A percentile compares a stretch with the other conserved stretches of the same genome.
Evolutionary conservation across 2,329 filamentous ascomycete genomes (phyloP).

Genomic region (Monilinia fructigena): DNA sequence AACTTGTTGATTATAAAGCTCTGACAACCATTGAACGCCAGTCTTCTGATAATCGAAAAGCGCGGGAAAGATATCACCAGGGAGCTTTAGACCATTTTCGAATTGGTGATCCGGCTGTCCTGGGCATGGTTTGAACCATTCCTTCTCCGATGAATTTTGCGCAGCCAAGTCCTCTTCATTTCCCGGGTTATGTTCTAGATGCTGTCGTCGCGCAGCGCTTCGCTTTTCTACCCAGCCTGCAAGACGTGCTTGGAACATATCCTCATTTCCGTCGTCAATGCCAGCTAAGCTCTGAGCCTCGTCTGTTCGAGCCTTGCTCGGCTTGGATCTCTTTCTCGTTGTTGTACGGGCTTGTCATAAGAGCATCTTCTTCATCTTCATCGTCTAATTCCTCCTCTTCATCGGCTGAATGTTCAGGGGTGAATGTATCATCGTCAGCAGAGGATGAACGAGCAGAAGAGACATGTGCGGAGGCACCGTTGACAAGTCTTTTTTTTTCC

Average conservation of each 20-base stretch:
- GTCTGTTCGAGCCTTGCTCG: slow-evolving; percentile 32
- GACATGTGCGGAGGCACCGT: slow-evolving; percentile 36
- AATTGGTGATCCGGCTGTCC: slow-evolving; percentile 74
- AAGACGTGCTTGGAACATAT: slow-evolving; percentile 72
- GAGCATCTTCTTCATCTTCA: slow-evolving; percentile 41
- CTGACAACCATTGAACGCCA: slow-evolving; percentile 92
- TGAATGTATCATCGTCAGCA: slow-evolving; percentile 41
- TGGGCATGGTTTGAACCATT: slow-evolving; percentile 88
- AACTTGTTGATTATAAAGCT: slow-evolving; percentile 83
- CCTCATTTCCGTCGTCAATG: slow-evolving; percentile 87
- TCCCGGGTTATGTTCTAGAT: slow-evolving; percentile 41
- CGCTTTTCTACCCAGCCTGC: slow-evolving; percentile 70
- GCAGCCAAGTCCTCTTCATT: slow-evolving; percentile 47
- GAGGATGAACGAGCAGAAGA: slow-evolving; percentile 31
- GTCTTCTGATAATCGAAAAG: slow-evolving; percentile 97
- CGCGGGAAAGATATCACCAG: slow-evolving; percentile 88
- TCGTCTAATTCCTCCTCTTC: slow-evolving; percentile 38
- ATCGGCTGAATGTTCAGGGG: slow-evolving; percentile 28
- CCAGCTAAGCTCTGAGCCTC: slow-evolving; percentile 40
- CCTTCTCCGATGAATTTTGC: slow-evolving; percentile 46
- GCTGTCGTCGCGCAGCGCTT: slow-evolving; percentile 54
- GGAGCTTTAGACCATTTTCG: slow-evolving; percentile 71
- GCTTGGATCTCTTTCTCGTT: slow-evolving; percentile 40
- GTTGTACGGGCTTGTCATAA: slow-evolving; percentile 42
- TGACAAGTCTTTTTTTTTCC: slow-evolving; percentile 53